Percentiles rank a stretch among this genome's conserved stretches.
Evolutionary conservation across 2,329 filamentous ascomycete genomes (phyloP).

Genomic region (Apiospora malaysiana): DNA sequence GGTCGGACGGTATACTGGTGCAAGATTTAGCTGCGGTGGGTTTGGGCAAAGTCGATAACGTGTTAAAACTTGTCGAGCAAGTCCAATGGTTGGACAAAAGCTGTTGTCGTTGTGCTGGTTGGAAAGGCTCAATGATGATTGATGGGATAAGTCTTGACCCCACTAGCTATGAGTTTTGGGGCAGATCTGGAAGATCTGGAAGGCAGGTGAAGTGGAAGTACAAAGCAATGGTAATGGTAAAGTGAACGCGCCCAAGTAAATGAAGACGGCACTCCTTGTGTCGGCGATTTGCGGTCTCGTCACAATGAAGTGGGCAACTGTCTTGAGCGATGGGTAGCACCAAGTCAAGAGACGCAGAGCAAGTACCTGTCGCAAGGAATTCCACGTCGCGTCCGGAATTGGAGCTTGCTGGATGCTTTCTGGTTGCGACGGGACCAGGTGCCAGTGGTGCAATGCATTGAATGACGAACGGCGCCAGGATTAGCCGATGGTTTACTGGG

Average conservation of each 20-base stretch:
- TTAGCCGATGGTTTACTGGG: background rate
- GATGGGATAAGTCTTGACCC: conserved; percentile 16
- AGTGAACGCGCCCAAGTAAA: background rate
- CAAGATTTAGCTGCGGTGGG: background rate
- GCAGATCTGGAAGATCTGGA: background rate
- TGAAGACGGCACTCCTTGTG: background rate
- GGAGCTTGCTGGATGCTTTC: conserved; percentile 5
- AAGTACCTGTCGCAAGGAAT: conserved; percentile 16
- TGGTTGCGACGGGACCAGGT: conserved; percentile 14
- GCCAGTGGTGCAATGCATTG: conserved; percentile 8
- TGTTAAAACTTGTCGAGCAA: background rate
- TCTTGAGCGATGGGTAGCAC: conserved; percentile 7
- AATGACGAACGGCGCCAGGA: conserved; percentile 2
- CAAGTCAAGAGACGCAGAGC: background rate
- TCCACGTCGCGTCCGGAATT: conserved; percentile 17
- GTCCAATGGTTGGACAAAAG: conserved; percentile 7
- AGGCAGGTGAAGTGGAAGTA: background rate
- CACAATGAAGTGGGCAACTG: background rate
- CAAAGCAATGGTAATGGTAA: background rate
- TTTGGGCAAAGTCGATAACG: background rate
- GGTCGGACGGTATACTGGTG: background rate
- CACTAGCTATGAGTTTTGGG: conserved; percentile 9
- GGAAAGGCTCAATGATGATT: conserved; percentile 12
- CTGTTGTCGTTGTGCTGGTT: background rate
- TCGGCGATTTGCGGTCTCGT: background rate